Percentiles rank a stretch among this genome's conserved stretches.
Conservation (phyloP, 1,284 basidiomycete genomes). For the Trichosporon asahii region DNA sequence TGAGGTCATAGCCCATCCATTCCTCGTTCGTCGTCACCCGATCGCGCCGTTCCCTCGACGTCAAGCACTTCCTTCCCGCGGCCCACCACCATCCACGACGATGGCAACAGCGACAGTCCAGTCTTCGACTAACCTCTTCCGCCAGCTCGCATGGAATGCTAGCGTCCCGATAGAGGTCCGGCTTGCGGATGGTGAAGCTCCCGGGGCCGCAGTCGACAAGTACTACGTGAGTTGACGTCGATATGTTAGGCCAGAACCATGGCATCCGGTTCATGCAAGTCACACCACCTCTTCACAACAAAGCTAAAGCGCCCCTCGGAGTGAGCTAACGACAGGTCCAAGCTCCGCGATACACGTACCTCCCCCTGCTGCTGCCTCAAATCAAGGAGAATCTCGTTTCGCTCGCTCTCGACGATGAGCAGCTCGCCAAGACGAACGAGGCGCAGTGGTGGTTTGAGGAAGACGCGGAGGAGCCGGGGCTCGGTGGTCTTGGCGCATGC, state of each 20-base stretch:
- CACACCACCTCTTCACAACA: too few relatives aligned
- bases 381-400: constrained; percentile 80
- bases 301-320: too few relatives aligned
- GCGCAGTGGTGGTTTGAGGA: constrained; percentile 92
- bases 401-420: constrained; percentile 78
- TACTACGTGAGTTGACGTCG: constrained; percentile 46
- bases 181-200: constrained; percentile 37
- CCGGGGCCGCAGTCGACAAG: constrained; percentile 33
- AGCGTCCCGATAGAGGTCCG: constrained; percentile 43
- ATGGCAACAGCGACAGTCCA: constrained; percentile 25
- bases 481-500: constrained; percentile 52
- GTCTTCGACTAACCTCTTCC: constrained; percentile 46
- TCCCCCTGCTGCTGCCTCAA: constrained; percentile 82
- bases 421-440: constrained; percentile 59
- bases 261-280: too few relatives aligned
- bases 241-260: too few relatives aligned
- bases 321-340: constrained; percentile 48
- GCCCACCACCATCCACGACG: neutral
- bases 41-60: neutral
- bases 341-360: constrained; percentile 83
- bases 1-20: neutral
- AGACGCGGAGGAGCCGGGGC: constrained; percentile 55
- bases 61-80: neutral
- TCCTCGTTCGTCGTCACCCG: neutral
- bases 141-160: constrained; percentile 49